phyloP scores from a whole-genome alignment of 768 basidiomycete genomes.

The Boletus eberwhitei region DNA sequence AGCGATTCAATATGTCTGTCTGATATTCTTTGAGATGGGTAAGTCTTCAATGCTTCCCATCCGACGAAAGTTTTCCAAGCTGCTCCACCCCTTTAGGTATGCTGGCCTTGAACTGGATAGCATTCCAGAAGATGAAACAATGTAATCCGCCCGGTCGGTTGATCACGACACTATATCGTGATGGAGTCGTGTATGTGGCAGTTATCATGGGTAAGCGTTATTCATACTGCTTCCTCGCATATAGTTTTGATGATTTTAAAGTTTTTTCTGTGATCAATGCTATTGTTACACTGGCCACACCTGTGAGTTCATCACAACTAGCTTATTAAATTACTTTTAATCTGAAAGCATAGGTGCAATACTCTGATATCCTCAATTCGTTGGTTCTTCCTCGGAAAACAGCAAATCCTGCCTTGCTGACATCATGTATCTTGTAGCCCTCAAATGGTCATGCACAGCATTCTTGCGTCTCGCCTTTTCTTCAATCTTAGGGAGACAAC shows the following conservation, averaged over 20 bases:
- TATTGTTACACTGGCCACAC: conserved; percentile 5
- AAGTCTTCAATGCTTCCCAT: not conserved
- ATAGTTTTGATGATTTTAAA: not conserved
- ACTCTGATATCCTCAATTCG: conserved; percentile 17
- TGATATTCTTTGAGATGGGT: conserved; percentile 18
- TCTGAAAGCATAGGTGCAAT: conserved; percentile 7
- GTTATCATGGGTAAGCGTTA: conserved; percentile 12
- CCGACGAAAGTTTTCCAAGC: not conserved
- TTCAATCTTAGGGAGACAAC: conserved; percentile 22
- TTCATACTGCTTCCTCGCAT: not conserved
- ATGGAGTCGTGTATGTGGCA: conserved; percentile 18
- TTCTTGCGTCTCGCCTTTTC: conserved; percentile 25
- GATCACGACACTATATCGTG: conserved; percentile 14
- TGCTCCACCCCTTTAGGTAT: conserved; percentile 8
- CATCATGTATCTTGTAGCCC: conserved; percentile 2
- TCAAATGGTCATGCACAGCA: conserved; percentile 22
- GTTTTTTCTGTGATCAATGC: conserved; percentile 19
- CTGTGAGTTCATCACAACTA: not conserved
- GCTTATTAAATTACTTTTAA: not conserved
- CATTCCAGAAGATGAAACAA: conserved; percentile 15
- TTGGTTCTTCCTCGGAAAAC: not conserved
- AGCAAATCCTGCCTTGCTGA: not conserved
- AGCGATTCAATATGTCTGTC: conserved; percentile 6
- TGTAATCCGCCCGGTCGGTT: conserved; percentile 6
- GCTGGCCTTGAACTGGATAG: conserved; percentile 14